Evolutionary conservation across 2,329 filamentous ascomycete genomes (phyloP).

Genomic region (Fusarium guadeloupense): DNA sequence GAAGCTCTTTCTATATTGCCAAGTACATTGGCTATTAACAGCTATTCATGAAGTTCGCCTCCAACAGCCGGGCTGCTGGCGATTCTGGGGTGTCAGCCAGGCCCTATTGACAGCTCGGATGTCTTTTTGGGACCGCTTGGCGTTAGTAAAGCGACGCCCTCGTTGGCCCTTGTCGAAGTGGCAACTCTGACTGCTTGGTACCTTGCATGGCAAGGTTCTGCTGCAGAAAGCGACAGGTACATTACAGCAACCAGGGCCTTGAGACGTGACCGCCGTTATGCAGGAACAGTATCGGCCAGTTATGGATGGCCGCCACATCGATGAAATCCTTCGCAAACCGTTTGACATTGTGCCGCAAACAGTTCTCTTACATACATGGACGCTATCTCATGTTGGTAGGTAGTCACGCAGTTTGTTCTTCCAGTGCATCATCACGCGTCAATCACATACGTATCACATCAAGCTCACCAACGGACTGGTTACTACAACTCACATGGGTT

Average conservation of each 20-base stretch:
- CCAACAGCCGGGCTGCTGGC: conserved; percentile 26
- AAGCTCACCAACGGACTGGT: background rate
- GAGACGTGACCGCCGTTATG: conserved; percentile 39
- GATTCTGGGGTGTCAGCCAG: conserved; percentile 21
- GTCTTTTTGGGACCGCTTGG: conserved; percentile 19
- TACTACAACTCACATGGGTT: background rate
- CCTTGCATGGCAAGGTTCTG: conserved; percentile 41
- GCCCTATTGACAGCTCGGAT: conserved; percentile 24
- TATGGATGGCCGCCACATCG: conserved; percentile 24
- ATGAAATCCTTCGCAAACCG: conserved; percentile 22
- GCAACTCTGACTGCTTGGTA: conserved; percentile 34
- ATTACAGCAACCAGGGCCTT: conserved; percentile 2
- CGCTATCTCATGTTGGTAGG: conserved; percentile 17
- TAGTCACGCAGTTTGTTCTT: conserved; percentile 4
- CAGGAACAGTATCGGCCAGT: conserved; percentile 42
- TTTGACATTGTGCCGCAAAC: conserved; percentile 25
- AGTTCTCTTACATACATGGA: conserved; percentile 13
- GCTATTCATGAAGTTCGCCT: conserved; percentile 10
- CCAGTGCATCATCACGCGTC: conserved; percentile 12
- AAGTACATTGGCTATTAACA: background rate
- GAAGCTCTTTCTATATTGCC: too few relatives aligned
- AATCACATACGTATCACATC: conserved; percentile 14
- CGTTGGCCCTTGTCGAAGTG: conserved; percentile 17
- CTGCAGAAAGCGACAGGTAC: conserved; percentile 30
- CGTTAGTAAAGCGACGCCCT: conserved; percentile 30